phyloP scores from a whole-genome alignment of 2,329 filamentous ascomycete genomes.

The Fusarium liriodendri region DNA sequence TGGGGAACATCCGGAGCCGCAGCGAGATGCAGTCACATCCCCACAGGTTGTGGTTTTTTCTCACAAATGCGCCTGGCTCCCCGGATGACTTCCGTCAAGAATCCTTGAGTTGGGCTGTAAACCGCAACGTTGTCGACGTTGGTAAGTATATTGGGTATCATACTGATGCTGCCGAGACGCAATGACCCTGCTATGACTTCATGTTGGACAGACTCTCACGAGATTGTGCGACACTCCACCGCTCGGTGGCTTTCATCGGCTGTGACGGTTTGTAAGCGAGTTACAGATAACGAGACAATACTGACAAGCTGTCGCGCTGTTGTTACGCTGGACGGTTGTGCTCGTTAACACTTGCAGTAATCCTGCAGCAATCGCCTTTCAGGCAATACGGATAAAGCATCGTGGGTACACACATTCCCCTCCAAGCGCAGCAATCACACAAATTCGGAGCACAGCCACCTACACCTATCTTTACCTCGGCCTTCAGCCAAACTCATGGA shows the following conservation, averaged over 20 bases:
- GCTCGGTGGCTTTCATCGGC: conserved; percentile 11
- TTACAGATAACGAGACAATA: not conserved
- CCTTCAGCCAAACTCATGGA: not conserved
- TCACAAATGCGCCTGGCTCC: not conserved
- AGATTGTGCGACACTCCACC: conserved; percentile 23
- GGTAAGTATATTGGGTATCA: not conserved
- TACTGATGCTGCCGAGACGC: not conserved
- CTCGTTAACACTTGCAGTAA: not conserved
- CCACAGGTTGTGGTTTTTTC: conserved; percentile 11
- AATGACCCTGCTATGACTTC: conserved; percentile 5
- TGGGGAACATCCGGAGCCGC: conserved; percentile 35
- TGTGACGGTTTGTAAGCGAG: not conserved
- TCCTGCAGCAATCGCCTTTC: not conserved
- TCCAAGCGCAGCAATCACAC: not conserved
- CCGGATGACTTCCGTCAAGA: not conserved
- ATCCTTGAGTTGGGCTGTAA: not conserved
- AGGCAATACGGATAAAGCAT: conserved; percentile 8
- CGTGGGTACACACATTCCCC: not conserved
- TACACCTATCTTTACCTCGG: not conserved
- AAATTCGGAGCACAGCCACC: not conserved
- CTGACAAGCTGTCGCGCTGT: not conserved
- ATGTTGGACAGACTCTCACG: conserved; percentile 19
- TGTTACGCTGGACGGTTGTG: not conserved
- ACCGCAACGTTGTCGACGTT: not conserved
- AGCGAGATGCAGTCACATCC: conserved; percentile 3